These are phyloP conservation scores for Auricularia cornea DNA, from an alignment of 768 basidiomycete species.

Conservation along the genomic window DNA sequence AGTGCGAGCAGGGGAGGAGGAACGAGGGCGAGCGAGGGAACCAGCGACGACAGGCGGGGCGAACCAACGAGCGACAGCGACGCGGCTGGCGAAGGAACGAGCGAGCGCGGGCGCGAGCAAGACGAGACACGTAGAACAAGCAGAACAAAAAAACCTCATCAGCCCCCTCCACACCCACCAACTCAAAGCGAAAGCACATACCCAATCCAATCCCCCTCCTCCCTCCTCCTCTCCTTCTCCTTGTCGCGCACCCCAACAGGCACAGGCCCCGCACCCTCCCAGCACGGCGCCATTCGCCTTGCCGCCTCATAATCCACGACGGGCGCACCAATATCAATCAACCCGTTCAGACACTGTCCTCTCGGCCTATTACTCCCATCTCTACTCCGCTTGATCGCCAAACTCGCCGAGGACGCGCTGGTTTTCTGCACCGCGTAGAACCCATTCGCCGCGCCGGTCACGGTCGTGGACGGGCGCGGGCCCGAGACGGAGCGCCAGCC, in stretches of 20 bases:
- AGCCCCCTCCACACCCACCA: no score
- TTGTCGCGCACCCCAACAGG: neutral
- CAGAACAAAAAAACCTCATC: neutral
- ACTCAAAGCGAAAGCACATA: conserved; percentile 29
- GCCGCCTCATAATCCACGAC: neutral
- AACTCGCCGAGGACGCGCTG: neutral
- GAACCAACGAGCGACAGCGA: no score
- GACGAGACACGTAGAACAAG: no score
- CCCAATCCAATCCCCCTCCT: conserved; percentile 48
- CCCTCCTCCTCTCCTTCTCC: neutral
- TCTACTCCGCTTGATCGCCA: neutral
- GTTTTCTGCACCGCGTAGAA: neutral
- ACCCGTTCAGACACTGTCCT: neutral
- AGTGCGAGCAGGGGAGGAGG: no score
- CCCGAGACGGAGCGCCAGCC: neutral
- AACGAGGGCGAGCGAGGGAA: no score
- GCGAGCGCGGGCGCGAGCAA: no score
- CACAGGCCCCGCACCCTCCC: neutral
- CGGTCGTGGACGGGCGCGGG: neutral
- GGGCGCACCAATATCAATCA: neutral
- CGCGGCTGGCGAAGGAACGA: no score
- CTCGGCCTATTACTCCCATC: neutral
- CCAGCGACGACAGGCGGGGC: no score
- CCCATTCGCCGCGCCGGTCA: neutral
- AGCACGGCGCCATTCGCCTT: neutral